These are phyloP conservation scores for Tricholoma saponaceum DNA, from an alignment of 768 basidiomycete species.

Conservation along the genomic window DNA sequence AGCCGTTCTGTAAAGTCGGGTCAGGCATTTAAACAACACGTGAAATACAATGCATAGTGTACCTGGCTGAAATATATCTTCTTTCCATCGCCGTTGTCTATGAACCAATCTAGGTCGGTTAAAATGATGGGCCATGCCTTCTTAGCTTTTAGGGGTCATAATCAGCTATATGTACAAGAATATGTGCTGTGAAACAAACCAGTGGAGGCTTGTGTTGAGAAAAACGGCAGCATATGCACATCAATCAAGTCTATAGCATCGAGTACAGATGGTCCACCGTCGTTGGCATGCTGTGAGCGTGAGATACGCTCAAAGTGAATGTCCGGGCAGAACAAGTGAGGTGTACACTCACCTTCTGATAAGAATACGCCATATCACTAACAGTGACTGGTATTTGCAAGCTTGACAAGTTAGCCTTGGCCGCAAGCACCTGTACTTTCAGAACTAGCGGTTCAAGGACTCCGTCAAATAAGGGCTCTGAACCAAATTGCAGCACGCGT, in stretches of 20 bases:
- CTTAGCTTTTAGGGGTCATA: slow-evolving; percentile 38
- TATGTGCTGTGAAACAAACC: slow-evolving; percentile 28
- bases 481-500: slow-evolving; percentile 65
- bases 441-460: slow-evolving; percentile 48
- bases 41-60: slow-evolving; percentile 4
- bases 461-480: slow-evolving; percentile 61
- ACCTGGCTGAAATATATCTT: slow-evolving; percentile 77
- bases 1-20: slow-evolving; percentile 55
- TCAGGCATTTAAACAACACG: not conserved
- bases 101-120: slow-evolving; percentile 63
- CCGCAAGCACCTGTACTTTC: slow-evolving; percentile 43
- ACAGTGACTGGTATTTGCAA: slow-evolving; percentile 67
- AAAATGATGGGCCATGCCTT: slow-evolving; percentile 60
- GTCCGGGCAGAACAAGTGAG: not conserved
- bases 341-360: slow-evolving; percentile 31
- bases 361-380: slow-evolving; percentile 62
- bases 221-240: slow-evolving; percentile 71
- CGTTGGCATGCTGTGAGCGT: slow-evolving; percentile 33
- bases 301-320: slow-evolving; percentile 1
- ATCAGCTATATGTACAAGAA: not conserved
- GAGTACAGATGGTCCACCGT: slow-evolving; percentile 51
- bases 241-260: slow-evolving; percentile 61
- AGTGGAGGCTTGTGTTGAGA: slow-evolving; percentile 50
- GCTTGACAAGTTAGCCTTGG: slow-evolving; percentile 44
- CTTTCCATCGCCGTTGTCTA: slow-evolving; percentile 58